These are phyloP conservation scores for Phytophthora niederhauseri DNA, from an alignment of 352 stramenopile genomes.

Conservation along the genomic window DNA sequence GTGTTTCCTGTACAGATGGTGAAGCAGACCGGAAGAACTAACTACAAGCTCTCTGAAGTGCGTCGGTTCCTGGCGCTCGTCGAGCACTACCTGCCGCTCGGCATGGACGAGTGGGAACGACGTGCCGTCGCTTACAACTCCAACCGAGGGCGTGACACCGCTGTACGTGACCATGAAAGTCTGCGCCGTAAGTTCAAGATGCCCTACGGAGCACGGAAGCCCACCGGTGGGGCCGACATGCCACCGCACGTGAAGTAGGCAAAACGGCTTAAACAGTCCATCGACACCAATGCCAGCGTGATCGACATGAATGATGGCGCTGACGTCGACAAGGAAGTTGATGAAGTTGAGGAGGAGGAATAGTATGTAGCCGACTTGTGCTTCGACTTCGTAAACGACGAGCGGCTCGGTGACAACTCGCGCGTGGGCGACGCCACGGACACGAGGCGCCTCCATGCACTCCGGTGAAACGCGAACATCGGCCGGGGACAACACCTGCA, in stretches of 20 bases:
- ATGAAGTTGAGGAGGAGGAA: no score
- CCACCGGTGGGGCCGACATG: background rate
- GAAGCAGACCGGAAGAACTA: background rate
- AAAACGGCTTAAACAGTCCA: background rate
- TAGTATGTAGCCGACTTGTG: no score
- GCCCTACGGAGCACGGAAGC: conserved; percentile 1
- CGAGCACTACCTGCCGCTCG: background rate
- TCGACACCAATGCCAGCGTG: conserved; percentile 1
- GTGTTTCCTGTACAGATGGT: no score
- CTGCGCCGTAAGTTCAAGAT: conserved; percentile 6
- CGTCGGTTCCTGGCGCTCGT: background rate
- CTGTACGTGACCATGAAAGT: conserved; percentile 1
- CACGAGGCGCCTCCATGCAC: no score
- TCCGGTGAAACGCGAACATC: no score
- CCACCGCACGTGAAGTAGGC: background rate
- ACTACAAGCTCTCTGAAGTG: background rate
- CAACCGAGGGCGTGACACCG: background rate
- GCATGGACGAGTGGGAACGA: conserved; percentile 7
- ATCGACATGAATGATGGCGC: conserved; percentile 2
- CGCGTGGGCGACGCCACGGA: no score
- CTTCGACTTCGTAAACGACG: no score
- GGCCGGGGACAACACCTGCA: no score
- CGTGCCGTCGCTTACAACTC: conserved; percentile 1
- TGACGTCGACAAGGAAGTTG: background rate
- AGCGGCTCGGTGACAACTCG: no score